Percentiles rank a stretch among this genome's conserved stretches.
Evolutionary conservation across 1,139 yeast species (phyloP).

Genomic region (Suhomyces guaymorum): DNA sequence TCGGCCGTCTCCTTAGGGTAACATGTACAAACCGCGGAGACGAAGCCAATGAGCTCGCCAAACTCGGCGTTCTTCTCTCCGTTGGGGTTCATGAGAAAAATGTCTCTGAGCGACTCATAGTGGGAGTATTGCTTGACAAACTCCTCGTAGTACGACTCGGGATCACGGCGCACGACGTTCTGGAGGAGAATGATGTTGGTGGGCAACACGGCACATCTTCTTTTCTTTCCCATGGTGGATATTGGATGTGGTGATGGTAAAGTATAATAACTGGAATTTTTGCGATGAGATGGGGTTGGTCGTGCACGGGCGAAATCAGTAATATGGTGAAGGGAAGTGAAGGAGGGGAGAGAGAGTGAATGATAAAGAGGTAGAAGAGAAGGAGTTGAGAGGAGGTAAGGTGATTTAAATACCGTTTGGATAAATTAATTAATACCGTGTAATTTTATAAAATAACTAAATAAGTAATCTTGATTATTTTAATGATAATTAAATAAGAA

Average conservation of each 20-base stretch:
- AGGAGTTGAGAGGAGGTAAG: no score
- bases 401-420: no score
- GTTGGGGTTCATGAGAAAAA: constrained; percentile 68
- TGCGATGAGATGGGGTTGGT: constrained; percentile 7
- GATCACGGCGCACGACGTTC: constrained; percentile 90
- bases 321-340: neutral
- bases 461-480: no score
- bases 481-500: no score
- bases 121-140: constrained; percentile 90
- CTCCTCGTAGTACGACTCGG: constrained; percentile 91
- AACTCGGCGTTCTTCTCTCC: constrained; percentile 71
- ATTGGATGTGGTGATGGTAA: neutral
- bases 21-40: constrained; percentile 87
- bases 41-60: constrained; percentile 82
- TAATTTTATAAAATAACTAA: no score
- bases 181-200: constrained; percentile 88
- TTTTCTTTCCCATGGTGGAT: constrained; percentile 69
- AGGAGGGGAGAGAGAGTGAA: no score
- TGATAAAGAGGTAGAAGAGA: no score
- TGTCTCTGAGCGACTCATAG: constrained; percentile 85
- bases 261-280: constrained; percentile 1
- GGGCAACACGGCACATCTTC: constrained; percentile 90
- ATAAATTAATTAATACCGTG: no score
- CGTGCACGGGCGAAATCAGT: constrained; percentile 4
- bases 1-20: constrained; percentile 84